Evolutionary conservation across 176 grass and related monocot species (phyloP), one percentile per base, ranked within the genome.

Genomic region (Cenchrus purpureus): DNA sequence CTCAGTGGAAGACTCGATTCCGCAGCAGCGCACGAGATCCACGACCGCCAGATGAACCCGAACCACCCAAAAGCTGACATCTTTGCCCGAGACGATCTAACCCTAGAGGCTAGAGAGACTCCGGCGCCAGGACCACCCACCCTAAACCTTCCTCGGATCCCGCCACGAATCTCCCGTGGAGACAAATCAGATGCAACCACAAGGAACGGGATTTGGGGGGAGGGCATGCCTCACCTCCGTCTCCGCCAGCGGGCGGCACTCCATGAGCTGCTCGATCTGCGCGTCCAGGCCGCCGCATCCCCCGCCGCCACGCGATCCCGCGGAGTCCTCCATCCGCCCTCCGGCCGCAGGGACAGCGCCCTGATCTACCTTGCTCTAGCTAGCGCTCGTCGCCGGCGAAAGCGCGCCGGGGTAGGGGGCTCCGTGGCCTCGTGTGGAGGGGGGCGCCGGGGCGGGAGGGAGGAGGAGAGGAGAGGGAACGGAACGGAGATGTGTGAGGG

Each of bases 181-280:
- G 20, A 56, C 43, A 12, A 82, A 78, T 58, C 42, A 59, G 6
- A 56, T 9, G 59, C 0, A 53, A 42, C 25, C 16, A 81, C 3
- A 75, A 9, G 20, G 71, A 82, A 80, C 14, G 14, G 46, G 20
- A 73, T 17, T 68, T 3, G 50, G 19, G 10, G 37, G 37, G 37
- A 32, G 44, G 20, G 58, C 55, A 20, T 8, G 58, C 0, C 72
- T 59, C 56, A 94, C 94, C 94, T 97, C 91, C 55, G 80, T 71
- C 78, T 97, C 94, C 12, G 89, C 77, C 37, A 97, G 89, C 12
- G 94, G 91, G 79, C 87, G 91, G 85, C 94, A 97, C 88, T 97
- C 91, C 94, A 97, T 97, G 14, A 97, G 91, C 84, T 97, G 91
- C 85, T 88, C 79, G 89, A 97, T 97, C 87, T 97, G 94, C 29